Conservation (phyloP, 2,329 filamentous ascomycete species). For the Botrytis cinerea region DNA sequence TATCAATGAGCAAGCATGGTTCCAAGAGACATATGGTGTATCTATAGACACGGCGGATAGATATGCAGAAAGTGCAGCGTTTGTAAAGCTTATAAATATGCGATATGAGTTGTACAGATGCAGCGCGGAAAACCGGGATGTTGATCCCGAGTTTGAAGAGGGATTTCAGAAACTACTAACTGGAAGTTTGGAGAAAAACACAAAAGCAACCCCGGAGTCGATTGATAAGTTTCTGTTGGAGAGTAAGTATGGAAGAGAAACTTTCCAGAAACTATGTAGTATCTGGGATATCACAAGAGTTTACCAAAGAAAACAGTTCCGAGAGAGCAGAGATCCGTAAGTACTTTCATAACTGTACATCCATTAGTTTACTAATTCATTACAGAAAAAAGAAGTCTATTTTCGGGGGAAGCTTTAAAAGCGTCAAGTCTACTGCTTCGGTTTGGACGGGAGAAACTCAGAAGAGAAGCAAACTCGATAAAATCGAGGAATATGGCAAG, state of each 20-base stretch:
- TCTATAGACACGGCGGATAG: neutral
- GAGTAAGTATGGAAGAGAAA: neutral
- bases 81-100: slow-evolving; percentile 14
- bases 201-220: neutral
- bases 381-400: neutral
- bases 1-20: neutral
- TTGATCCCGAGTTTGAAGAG: neutral
- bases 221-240: neutral
- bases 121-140: neutral
- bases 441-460: neutral
- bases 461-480: neutral
- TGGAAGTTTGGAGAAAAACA: neutral
- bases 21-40: neutral
- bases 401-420: neutral
- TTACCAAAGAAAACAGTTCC: neutral
- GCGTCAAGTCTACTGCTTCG: neutral
- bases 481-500: slow-evolving; percentile 15
- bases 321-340: slow-evolving; percentile 8
- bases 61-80: neutral
- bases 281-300: neutral
- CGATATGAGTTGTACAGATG: slow-evolving; percentile 11
- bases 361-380: neutral
- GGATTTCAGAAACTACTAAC: neutral
- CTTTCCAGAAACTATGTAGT: neutral
- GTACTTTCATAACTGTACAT: neutral